Base-by-base conservation (phyloP, 1,139 yeast genomes). In the Taphrina communis region DNA sequence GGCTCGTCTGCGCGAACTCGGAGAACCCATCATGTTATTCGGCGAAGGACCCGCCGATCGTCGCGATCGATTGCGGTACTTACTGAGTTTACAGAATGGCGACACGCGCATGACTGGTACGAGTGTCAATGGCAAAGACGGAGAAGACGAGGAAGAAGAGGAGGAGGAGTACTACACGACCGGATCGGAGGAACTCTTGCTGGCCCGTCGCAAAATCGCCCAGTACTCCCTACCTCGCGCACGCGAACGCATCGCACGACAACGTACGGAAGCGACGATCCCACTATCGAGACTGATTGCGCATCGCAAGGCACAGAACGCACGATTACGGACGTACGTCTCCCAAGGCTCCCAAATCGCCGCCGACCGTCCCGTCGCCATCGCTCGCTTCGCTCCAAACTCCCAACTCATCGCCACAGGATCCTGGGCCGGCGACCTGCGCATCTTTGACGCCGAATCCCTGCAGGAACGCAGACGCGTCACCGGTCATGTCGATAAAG, bases 111-210 rank as follows among this genome's bases (percentile, higher is more conserved):
- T 58, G 57, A n/a, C 63, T 12, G 57, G 39, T 8, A 17, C 59
- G 12, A 44, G 46, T 2, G 78, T 73, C 21, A 80, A 73, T 2
- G 79, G 74, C 0, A 76, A 71, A 2, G 83, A 79, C 0, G 82
- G 78, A 0, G 85, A 80, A 86, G 82, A 3, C 4, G 31, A 25
- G 31, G 31, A 25, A 4, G 88, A 84, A 1, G 72, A 25, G 31
- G 88, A 84, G 2, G 95, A 88, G 70, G 96, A 90, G 71, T 91
- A 89, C 75, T 91, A 87, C 75, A 91, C 97, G 0, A 96, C 96
- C 0, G 97, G 96, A 0, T 77, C 84, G 0, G 79, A 80, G 6
- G 84, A 82, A n/a, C 77, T 92, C 21, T 78, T 83, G n/a, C 79
- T 81, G 0, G 82, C 86, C 0, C 82, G 98, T 66, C 76, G 79